Base-by-base conservation (phyloP, 495 filamentous ascomycete genomes). In the Penicillium psychrofluorescens region DNA sequence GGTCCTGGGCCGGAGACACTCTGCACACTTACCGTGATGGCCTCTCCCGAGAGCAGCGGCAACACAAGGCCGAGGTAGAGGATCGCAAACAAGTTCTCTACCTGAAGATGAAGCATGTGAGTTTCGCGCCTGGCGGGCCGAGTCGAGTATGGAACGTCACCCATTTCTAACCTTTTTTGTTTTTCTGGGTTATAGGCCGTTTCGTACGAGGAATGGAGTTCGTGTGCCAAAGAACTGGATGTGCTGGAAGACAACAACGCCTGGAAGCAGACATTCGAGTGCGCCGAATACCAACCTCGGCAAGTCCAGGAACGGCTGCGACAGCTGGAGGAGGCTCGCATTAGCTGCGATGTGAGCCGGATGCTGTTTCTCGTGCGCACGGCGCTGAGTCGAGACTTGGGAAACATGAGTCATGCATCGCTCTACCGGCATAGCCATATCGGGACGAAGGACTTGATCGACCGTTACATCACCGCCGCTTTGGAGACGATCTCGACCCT, bases 311-410 rank as follows among this genome's bases (percentile, higher is more conserved):
- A 75, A 30, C 81, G 86, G 28, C 67, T 95, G 30, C 68, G 71
- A 44, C 79, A 88, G 48, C 71, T 96, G 39, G 81, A 94, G 40
- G 76, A 85, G 14, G 90, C 88, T 31, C 79, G 87, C 11, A 72
- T 74, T 16, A 84, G 72, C 54, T 81, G 81, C 50, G 89, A 96
- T 67, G 76, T 87, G 45, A 72, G 70, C 35, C 68, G 64, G 29
- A 91, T 95, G 86, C 67, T 92, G 45, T 85, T 86, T 49, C 72
- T 91, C 27, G 71, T 95, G 31, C 81, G 90, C 33, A 95, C 90
- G 0, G 72, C 85, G 6, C 59, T 96, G 41, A 87, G 84, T 29
- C 83, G 90, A 29, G 80, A 88, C 50, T 56, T 95, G 30, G 91
- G 88, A 9, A 84, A 81, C 48, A 95, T 95, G 85, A 87, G 84